Evolutionary conservation across 768 basidiomycete genomes (phyloP), one percentile per base, ranked within the genome.

Genomic region (Tylopilus plumbeoviolaceoides): DNA sequence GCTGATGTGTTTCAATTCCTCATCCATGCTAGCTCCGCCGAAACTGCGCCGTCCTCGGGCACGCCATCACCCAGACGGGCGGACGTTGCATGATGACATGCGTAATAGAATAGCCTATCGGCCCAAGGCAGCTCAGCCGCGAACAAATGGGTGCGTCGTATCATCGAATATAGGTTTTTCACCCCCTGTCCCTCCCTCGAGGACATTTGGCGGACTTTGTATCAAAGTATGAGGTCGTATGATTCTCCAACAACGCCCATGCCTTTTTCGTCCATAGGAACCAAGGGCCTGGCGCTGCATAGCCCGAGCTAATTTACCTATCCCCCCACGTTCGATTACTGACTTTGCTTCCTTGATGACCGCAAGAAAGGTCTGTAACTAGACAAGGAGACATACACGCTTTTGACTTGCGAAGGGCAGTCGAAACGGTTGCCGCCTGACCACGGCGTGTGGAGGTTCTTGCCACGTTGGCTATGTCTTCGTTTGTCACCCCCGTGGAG

Each of bases 301-400:
- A 38, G 51, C 49, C 17, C 31, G 12, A n/a, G 14, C 50, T 40
- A 56, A 56, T 33, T 55, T 11, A 8, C 31, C 44, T 17, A 17
- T 27, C 7, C 11, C 39, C 47, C 4, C 33, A n/a, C 28, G 41
- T 18, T 42, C 40, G 7, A 17, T 42, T n/a, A 25, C 47, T 47
- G 47, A 48, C 50, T 15, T 7, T 35, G 6, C 21, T 28, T 43
- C 63, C 62, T 50, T 63, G 31, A 60, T 60, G 60, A 55, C 51
- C 60, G 55, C 55, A 54, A 46, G 20, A 8, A 38, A 33, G 9
- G 14, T 47, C 2, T 21, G 27, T 14, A 31, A 23, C 38, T 36
- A 31, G 40, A 9, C 41, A 39, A 35, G 31, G 46, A 20, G 30
- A 23, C 35, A 18, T n/a, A 17, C 14, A 6, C 21, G 4, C 46